Evolutionary conservation across 441 rosid species (phyloP), one percentile per base, ranked within the genome.

Genomic region (Arabidopsis hybrid): DNA sequence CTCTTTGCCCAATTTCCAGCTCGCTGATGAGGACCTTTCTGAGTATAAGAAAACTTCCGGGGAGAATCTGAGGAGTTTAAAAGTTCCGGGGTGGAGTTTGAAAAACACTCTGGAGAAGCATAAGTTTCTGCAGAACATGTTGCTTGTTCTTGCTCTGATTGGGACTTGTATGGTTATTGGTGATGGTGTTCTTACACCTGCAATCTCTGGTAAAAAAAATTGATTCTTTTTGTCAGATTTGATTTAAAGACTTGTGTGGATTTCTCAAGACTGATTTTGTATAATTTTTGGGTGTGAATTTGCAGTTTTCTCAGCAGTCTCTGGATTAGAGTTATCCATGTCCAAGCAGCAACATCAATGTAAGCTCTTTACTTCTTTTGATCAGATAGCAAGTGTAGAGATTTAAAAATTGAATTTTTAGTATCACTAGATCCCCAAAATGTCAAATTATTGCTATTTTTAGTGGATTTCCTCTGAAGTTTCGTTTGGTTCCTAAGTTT

Each of bases 131-230:
- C 93, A 87, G 71, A 85, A 53, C 35, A 73, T 87, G 75, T 76
- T 89, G 78, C 83, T 89, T 77, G 72, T 85, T 35, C 77, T 89
- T 88, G 84, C 93, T 68, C 65, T 88, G 83, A 83, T 88, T 51
- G 93, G 93, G 62, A 85, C 93, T 65, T 88, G 93, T 74, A 87
- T 88, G 93, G 93, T 88, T 76, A 88, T 87, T 71, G 93, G 93
- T 45, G 93, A 88, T 38, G 10, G 93, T 12, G 93, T 88, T 63
- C 89, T 88, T 47, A 88, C 92, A 17, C 92, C 90, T 2, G 90
- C 92, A 55, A 76, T 85, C 77, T 83, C 84, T 40, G 83, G 86
- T 82, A 51, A 38, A 17, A 73, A 6, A 72, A 72, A 4, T 46
- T 65, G 42, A 26, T 46, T 65, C 47, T 60, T 53, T 46, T 32